phyloP scores from a whole-genome alignment of 768 basidiomycete genomes.

The Mrakia gelida region DNA sequence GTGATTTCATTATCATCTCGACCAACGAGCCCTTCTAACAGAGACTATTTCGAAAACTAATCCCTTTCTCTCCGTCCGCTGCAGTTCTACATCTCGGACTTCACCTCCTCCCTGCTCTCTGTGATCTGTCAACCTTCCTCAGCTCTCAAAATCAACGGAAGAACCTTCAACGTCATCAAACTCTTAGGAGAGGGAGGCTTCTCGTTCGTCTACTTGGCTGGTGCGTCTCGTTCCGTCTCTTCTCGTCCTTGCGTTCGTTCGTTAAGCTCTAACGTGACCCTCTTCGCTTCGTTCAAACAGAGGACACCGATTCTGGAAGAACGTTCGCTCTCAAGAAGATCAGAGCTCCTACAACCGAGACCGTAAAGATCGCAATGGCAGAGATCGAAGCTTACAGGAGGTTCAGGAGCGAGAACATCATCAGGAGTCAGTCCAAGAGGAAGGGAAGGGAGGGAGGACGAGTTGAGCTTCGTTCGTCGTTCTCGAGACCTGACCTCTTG shows the following conservation, averaged over 20 bases:
- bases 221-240: background rate
- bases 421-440: slow-evolving; percentile 52
- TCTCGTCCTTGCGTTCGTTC: background rate
- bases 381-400: slow-evolving; percentile 86
- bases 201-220: slow-evolving; percentile 43
- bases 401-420: slow-evolving; percentile 97
- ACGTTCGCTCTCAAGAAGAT: slow-evolving; percentile 95
- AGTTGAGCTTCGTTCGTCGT: background rate
- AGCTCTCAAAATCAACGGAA: slow-evolving; percentile 71
- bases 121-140: slow-evolving; percentile 33
- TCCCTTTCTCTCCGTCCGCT: background rate
- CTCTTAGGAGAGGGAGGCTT: slow-evolving; percentile 81
- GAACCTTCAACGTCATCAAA: slow-evolving; percentile 86
- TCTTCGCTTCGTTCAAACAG: slow-evolving; percentile 35
- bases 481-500: background rate
- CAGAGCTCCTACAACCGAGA: slow-evolving; percentile 84
- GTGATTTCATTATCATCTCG: too few relatives aligned
- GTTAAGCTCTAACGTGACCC: background rate
- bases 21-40: too few relatives aligned
- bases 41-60: too few relatives aligned
- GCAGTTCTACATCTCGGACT: slow-evolving; percentile 44
- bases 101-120: slow-evolving; percentile 40
- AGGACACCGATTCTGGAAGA: slow-evolving; percentile 53
- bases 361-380: slow-evolving; percentile 58
- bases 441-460: too few relatives aligned